Conservation (phyloP, 768 basidiomycete species). For the Serendipita sp. region DNA sequence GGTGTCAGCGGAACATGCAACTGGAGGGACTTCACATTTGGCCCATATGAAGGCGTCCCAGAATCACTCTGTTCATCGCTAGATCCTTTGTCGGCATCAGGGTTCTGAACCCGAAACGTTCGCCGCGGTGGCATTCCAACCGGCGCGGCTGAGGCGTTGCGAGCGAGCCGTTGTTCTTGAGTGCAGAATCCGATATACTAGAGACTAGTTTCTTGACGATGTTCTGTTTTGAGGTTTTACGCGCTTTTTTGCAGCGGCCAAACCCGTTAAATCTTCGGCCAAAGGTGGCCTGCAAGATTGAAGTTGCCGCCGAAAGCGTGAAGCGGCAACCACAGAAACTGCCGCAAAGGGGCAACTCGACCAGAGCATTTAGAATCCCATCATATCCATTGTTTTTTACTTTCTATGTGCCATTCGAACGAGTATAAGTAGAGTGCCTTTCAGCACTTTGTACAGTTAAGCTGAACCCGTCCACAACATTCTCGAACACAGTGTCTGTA, state of each 20-base stretch:
- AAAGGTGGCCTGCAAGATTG: not conserved
- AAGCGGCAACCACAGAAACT: no score
- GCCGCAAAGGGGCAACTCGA: no score
- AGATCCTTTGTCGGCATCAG: not conserved
- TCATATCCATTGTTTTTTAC: not conserved
- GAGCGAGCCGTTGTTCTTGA: not conserved
- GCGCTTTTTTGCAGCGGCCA: not conserved
- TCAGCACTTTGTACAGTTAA: slow-evolving; percentile 13
- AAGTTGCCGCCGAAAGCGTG: no score
- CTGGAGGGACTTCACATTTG: not conserved
- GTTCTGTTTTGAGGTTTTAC: not conserved
- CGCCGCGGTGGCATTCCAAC: slow-evolving; percentile 1
- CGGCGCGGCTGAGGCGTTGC: not conserved
- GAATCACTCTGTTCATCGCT: slow-evolving; percentile 1
- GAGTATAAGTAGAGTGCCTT: no score
- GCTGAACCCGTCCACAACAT: slow-evolving; percentile 33
- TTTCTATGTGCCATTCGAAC: no score
- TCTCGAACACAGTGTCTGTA: slow-evolving; percentile 21
- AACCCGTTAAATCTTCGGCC: not conserved
- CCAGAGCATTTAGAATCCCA: no score
- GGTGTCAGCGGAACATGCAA: not conserved
- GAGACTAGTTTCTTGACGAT: not conserved
- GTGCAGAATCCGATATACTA: not conserved
- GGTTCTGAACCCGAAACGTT: not conserved
- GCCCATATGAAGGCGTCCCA: not conserved